Evolutionary conservation across 495 filamentous ascomycete species (phyloP), one percentile per base, ranked within the genome.

Genomic region (Aspergillus baeticus): DNA sequence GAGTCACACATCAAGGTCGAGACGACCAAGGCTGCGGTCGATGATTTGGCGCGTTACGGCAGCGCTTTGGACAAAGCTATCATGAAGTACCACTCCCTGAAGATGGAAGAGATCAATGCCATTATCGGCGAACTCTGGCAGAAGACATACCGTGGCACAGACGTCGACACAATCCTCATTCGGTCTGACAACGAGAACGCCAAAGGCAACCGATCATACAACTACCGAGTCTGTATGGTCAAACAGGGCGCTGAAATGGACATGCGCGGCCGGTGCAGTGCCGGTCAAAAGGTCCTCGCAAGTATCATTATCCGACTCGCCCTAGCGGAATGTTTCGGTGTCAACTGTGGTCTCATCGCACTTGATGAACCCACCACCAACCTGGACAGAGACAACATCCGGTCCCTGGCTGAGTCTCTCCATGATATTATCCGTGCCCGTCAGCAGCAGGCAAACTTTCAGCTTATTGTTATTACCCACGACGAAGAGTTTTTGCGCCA

Each of bases 361-460:
- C 88, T 99, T 6, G 94, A 99, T 69, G 94, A 99, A 71, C 94
- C 94, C 10, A 99, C 94, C 1, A 99, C 94, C 29, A 99, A 99
- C 65, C 84, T 99, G 49, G 94, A 99, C 62, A 80, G 83, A 41
- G 92, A 97, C 66, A 99, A 98, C 65, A 98, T 98, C 66, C 84
- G 85, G 46, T 89, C 89, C 42, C 78, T 99, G 35, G 94, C 94
- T 22, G 80, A 86, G 69, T 88, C 87, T 33, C 74, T 99, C 61
- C 87, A 95, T 68, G 80, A 86, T 55, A 96, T 99, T 62, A 97
- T 99, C 70, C 82, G 89, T 63, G 72, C 84, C 34, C 84, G 94
- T n/a, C 81, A 86, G 62, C 77, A 84, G 59, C 94, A 99, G 79
- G 78, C 85, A 17, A 99, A 99, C 63, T 95, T 99, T 76, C 95